Evolutionary conservation across 768 basidiomycete genomes (phyloP).

Genomic region (Suillus occidentalis): DNA sequence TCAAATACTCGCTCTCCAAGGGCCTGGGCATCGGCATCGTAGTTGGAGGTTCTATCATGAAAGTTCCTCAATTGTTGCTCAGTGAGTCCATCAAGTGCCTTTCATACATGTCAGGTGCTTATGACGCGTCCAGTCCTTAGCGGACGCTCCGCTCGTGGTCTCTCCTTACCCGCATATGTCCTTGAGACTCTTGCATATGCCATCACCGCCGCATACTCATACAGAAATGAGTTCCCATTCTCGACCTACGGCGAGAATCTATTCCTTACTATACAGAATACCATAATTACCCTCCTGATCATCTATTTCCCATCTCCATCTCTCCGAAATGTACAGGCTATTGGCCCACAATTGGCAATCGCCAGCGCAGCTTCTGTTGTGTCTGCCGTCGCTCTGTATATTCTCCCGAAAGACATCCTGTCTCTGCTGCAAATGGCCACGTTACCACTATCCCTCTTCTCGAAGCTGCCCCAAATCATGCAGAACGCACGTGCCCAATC

Average conservation of each 20-base stretch:
- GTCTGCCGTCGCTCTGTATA: constrained; percentile 42
- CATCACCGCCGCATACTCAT: constrained; percentile 86
- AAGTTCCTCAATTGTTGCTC: constrained; percentile 89
- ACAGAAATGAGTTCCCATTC: constrained; percentile 86
- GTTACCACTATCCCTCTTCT: constrained; percentile 87
- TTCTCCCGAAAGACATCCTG: constrained; percentile 50
- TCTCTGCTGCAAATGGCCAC: constrained; percentile 79
- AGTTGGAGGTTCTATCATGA: constrained; percentile 90
- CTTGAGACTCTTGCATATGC: constrained; percentile 91
- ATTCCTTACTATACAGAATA: constrained; percentile 89
- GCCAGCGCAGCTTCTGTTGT: constrained; percentile 35
- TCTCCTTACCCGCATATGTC: constrained; percentile 83
- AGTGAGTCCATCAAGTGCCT: constrained; percentile 46
- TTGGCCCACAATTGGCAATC: constrained; percentile 31
- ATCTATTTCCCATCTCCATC: constrained; percentile 53
- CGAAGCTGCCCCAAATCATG: constrained; percentile 91
- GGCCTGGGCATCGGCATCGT: constrained; percentile 92
- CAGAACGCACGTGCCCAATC: constrained; percentile 74
- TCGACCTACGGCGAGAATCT: constrained; percentile 98
- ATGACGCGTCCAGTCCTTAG: constrained; percentile 52
- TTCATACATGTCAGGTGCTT: constrained; percentile 6
- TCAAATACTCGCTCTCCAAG: constrained; percentile 92
- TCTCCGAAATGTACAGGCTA: constrained; percentile 26
- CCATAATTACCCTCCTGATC: constrained; percentile 86
- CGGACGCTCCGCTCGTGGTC: constrained; percentile 78